phyloP scores from a whole-genome alignment of 1,139 yeast species.

The Debaryomyces subglobosus region DNA sequence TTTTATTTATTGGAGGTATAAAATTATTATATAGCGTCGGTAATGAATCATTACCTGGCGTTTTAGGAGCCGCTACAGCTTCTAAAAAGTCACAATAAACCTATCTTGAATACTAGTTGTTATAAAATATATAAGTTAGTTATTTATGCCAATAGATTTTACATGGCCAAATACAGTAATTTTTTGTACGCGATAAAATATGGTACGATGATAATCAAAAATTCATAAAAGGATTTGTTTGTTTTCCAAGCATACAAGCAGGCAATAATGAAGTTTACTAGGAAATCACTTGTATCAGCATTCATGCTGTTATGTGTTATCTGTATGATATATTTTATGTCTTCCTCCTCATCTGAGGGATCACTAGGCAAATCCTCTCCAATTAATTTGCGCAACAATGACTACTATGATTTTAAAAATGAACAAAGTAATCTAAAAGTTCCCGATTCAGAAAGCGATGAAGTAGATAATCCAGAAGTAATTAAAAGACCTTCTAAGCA shows the following conservation, averaged over 20 bases:
- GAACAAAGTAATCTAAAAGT: not conserved
- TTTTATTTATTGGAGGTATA: slow-evolving; percentile 54
- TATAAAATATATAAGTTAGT: not conserved
- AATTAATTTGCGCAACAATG: slow-evolving; percentile 18
- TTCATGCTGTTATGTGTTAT: slow-evolving; percentile 26
- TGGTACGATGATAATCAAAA: not conserved
- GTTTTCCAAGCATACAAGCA: not conserved
- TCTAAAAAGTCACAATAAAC: slow-evolving; percentile 33
- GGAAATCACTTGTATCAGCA: slow-evolving; percentile 31
- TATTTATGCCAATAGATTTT: slow-evolving; percentile 8
- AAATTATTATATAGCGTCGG: slow-evolving; percentile 58
- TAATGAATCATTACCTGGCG: slow-evolving; percentile 66
- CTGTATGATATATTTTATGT: slow-evolving; percentile 31
- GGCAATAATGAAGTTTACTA: slow-evolving; percentile 21
- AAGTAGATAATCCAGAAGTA: slow-evolving; percentile 2
- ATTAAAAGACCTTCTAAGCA: not conserved
- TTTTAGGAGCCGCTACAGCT: slow-evolving; percentile 59
- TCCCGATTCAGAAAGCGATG: slow-evolving; percentile 9
- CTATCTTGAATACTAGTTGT: not conserved
- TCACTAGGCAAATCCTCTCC: slow-evolving; percentile 31
- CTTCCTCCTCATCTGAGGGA: slow-evolving; percentile 22
- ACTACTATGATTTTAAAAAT: not conserved
- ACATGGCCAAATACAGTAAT: slow-evolving; percentile 4
- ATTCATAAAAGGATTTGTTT: not conserved
- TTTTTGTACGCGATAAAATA: slow-evolving; percentile 3